Evolutionary conservation across 2,329 filamentous ascomycete genomes (phyloP).

Genomic region (Aspergillus sp.): DNA sequence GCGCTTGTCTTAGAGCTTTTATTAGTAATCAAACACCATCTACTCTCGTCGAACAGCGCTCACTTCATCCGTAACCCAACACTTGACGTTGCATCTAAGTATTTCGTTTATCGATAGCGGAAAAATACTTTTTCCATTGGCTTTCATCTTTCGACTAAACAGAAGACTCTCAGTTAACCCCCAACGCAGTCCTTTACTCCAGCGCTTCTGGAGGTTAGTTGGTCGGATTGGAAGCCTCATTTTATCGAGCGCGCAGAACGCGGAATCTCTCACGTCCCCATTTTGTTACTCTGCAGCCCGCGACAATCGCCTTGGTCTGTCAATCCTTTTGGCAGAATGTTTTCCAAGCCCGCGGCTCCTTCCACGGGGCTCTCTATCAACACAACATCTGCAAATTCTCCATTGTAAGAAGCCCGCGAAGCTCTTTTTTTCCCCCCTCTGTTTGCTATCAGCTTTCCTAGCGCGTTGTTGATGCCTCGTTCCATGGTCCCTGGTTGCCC

Average conservation of each 20-base stretch:
- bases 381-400: slow-evolving; percentile 53
- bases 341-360: slow-evolving; percentile 41
- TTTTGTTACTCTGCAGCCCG: not conserved
- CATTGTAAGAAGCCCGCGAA: slow-evolving; percentile 48
- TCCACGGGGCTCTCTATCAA: slow-evolving; percentile 56
- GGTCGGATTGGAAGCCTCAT: not conserved
- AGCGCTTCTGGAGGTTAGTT: not conserved
- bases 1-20: not conserved
- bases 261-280: not conserved
- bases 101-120: not conserved
- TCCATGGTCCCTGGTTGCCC: not conserved
- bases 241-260: not conserved
- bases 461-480: not conserved
- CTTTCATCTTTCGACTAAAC: not conserved
- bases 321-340: slow-evolving; percentile 31
- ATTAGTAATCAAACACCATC: not conserved
- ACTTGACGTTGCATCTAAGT: not conserved
- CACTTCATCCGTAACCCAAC: not conserved
- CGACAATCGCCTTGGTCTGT: not conserved
- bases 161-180: not conserved
- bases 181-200: not conserved
- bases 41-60: not conserved
- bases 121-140: not conserved
- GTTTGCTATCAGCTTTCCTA: not conserved
- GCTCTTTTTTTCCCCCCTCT: not conserved